phyloP scores from a whole-genome alignment of 257 asterid genomes.

The Paraleonurus japonicus region DNA sequence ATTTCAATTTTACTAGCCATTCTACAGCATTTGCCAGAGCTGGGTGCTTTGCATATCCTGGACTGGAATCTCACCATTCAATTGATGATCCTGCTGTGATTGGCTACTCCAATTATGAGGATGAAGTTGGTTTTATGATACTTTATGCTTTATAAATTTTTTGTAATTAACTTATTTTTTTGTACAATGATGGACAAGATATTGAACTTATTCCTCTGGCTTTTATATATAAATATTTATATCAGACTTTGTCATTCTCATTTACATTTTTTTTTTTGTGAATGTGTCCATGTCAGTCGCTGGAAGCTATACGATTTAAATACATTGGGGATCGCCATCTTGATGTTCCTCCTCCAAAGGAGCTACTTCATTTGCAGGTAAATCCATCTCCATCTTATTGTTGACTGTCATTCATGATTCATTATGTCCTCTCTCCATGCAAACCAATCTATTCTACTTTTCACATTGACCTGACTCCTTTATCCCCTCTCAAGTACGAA shows the following conservation, averaged over 20 bases:
- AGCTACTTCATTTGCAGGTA: conserved; percentile 43
- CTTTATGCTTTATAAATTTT: neutral
- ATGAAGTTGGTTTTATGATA: conserved; percentile 38
- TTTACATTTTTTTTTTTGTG: neutral
- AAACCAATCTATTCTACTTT: conserved; percentile 7
- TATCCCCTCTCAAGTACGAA: neutral
- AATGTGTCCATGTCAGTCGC: conserved; percentile 25
- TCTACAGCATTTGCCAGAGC: conserved; percentile 30
- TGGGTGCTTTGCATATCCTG: conserved; percentile 35
- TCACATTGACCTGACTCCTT: neutral
- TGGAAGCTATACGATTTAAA: conserved; percentile 33
- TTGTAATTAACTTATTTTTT: neutral
- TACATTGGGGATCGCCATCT: conserved; percentile 9
- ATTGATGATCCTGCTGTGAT: conserved; percentile 26
- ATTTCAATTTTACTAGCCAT: conserved; percentile 37
- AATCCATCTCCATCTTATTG: neutral
- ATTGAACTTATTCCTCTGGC: neutral
- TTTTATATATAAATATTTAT: neutral
- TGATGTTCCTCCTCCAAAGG: conserved; percentile 25
- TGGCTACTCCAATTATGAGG: conserved; percentile 36
- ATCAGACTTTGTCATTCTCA: neutral
- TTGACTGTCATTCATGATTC: neutral
- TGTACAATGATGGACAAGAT: conserved; percentile 14
- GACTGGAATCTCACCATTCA: conserved; percentile 19
- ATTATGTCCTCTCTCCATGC: neutral